These are phyloP conservation scores for Eucalyptus regnans DNA, from an alignment of 345 rosid genomes.

Conservation along the genomic window DNA sequence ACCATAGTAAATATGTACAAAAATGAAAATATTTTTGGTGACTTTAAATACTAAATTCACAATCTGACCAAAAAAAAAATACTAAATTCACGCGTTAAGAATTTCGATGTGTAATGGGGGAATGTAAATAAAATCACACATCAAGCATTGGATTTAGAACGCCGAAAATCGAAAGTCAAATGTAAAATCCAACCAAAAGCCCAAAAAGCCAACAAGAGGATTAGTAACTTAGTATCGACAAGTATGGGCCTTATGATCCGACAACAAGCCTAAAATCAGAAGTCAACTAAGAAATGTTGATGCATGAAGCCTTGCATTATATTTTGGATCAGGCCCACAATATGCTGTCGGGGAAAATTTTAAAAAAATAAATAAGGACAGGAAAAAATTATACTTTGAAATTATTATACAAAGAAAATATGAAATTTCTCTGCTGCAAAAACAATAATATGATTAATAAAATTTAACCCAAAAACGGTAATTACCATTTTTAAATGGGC, in stretches of 20 bases:
- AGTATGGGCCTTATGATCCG: neutral
- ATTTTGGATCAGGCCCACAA: neutral
- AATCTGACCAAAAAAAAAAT: too few species aligned
- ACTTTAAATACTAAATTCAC: neutral
- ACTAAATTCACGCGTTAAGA: neutral
- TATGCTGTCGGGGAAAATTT: neutral
- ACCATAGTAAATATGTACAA: neutral
- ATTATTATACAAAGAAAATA: neutral
- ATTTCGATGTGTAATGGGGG: neutral
- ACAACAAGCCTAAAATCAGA: neutral
- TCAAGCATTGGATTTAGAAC: neutral
- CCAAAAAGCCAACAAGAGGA: neutral
- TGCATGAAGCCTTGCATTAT: neutral
- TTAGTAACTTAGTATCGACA: neutral
- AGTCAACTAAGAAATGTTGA: neutral
- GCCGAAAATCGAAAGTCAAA: neutral
- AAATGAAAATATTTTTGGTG: neutral
- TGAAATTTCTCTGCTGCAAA: neutral
- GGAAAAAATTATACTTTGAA: neutral
- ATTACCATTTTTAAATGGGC: neutral
- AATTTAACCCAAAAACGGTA: neutral
- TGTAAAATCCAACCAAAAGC: neutral
- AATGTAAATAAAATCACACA: neutral
- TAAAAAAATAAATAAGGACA: neutral
- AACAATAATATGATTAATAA: neutral